Evolutionary conservation across 805 yeast genomes (phyloP), one percentile per base, ranked within the genome.

Genomic region (Wickerhamomyces ciferrii): DNA sequence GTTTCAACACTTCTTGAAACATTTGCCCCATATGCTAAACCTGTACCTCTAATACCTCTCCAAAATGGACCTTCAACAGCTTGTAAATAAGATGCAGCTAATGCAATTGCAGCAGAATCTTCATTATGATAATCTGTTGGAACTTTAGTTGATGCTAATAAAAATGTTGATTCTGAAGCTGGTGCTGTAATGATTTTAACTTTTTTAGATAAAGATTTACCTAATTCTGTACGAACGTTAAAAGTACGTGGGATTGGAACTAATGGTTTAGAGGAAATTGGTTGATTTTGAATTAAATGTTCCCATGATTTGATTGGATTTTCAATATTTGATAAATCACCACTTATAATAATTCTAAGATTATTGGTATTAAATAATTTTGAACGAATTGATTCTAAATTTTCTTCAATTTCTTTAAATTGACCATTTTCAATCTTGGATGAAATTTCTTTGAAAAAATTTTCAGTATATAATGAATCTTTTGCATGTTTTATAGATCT

Each of bases 51-150:
- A 31, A 94, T 87, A 46, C 95, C 96, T 57, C 88, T 78, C 97
- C 98, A 92, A 52, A 92, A 84, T 32, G 98, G 99, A 3, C 99
- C 99, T 63, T 94, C 99, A 18, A 88, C 89, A 34, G 89, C 85
- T 53, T 84, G 86, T 46, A 94, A 70, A 56, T 82, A 85, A 46
- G 86, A 90, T 7, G 84, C 75, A 7, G 90, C 87, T 24, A 91
- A 73, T 0, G 84, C 75, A 37, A 92, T 72, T 23, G 83, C 84
- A 43, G 85, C 81, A 27, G 82, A 70, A 54, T 91, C 96, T 19
- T 71, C 68, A 42, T 80, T 73, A 14, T 63, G 55, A 53, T 76
- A 81, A 46, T 70, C 72, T 1, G 74, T 68, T 1, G 92, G 88
- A 14, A 85, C 78, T 2, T 68, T 68, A 0, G 96, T 74, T 6